Conservation (phyloP, 176 grass and related monocot species). For the Triticum timopheevii region DNA sequence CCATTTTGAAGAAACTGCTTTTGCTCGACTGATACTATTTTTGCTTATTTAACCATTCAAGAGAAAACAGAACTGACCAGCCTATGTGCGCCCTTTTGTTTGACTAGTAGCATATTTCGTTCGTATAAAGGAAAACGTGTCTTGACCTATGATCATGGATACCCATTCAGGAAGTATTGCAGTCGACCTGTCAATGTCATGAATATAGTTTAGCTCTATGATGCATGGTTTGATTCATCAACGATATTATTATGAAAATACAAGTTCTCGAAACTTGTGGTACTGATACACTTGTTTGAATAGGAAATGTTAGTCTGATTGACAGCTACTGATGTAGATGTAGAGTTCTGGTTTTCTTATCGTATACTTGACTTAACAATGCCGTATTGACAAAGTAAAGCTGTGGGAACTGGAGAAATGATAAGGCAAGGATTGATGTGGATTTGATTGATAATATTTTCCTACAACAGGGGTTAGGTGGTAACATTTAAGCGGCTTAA, state of each 20-base stretch:
- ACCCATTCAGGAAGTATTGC: slow-evolving; percentile 19
- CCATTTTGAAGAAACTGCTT: not conserved
- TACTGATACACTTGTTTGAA: slow-evolving; percentile 22
- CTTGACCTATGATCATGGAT: not conserved
- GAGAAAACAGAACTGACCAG: not conserved
- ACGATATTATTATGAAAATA: slow-evolving; percentile 4
- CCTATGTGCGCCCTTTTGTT: not conserved
- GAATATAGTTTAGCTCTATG: slow-evolving; percentile 14
- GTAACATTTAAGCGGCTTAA: slow-evolving; percentile 4
- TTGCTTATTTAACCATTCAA: slow-evolving; percentile 12
- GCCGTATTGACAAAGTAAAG: slow-evolving; percentile 31
- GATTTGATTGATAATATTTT: slow-evolving; percentile 41
- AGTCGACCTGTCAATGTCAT: slow-evolving; percentile 19
- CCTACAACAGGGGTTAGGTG: not conserved
- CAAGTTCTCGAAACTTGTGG: slow-evolving; percentile 16
- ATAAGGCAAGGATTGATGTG: slow-evolving; percentile 18
- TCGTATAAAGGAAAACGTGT: slow-evolving; percentile 2
- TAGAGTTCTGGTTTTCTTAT: slow-evolving; percentile 19
- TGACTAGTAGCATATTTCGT: not conserved
- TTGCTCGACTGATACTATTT: not conserved
- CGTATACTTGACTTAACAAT: slow-evolving; percentile 18
- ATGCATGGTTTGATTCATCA: slow-evolving; percentile 21
- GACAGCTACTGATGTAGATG: slow-evolving; percentile 24
- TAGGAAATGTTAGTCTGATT: slow-evolving; percentile 9
- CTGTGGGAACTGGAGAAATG: slow-evolving; percentile 15